A percentile compares a stretch with the other conserved stretches of the same genome.
These are phyloP conservation scores for Pythium myriotylum DNA, from an alignment of 352 stramenopile genomes.

Conservation along the genomic window DNA sequence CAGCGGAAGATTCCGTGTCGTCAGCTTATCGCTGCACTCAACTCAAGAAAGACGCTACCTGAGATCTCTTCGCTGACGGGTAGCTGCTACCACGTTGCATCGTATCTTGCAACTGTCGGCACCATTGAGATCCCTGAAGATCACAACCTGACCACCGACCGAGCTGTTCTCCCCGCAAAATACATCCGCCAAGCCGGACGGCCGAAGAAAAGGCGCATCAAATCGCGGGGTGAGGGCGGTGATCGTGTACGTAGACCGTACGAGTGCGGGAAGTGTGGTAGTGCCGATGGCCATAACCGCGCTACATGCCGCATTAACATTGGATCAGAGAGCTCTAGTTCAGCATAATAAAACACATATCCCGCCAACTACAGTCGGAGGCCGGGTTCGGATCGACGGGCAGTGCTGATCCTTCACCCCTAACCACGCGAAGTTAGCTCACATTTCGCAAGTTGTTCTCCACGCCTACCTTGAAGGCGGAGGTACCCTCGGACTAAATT, in stretches of 20 bases:
- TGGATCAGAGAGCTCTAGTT: too few species aligned
- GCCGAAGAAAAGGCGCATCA: background rate
- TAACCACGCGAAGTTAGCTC: too few species aligned
- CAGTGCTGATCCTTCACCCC: too few species aligned
- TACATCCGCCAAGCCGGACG: background rate
- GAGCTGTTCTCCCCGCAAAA: background rate
- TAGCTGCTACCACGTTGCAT: background rate
- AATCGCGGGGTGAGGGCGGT: background rate
- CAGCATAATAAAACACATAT: too few species aligned
- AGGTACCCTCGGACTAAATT: too few species aligned
- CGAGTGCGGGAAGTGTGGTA: background rate
- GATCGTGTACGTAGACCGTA: background rate
- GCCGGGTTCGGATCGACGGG: too few species aligned
- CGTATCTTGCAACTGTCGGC: background rate
- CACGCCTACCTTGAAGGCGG: too few species aligned
- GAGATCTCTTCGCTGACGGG: background rate
- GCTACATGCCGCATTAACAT: constrained; percentile 6
- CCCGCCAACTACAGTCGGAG: too few species aligned
- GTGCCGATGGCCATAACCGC: background rate
- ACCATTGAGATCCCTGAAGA: background rate
- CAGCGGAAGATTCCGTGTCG: background rate
- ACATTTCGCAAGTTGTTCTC: too few species aligned
- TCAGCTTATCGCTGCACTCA: background rate
- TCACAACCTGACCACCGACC: background rate
- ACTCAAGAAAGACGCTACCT: too few species aligned